These are phyloP conservation scores for Tolypocladium nubicola DNA, from an alignment of 2,329 filamentous ascomycete species.

Conservation along the genomic window DNA sequence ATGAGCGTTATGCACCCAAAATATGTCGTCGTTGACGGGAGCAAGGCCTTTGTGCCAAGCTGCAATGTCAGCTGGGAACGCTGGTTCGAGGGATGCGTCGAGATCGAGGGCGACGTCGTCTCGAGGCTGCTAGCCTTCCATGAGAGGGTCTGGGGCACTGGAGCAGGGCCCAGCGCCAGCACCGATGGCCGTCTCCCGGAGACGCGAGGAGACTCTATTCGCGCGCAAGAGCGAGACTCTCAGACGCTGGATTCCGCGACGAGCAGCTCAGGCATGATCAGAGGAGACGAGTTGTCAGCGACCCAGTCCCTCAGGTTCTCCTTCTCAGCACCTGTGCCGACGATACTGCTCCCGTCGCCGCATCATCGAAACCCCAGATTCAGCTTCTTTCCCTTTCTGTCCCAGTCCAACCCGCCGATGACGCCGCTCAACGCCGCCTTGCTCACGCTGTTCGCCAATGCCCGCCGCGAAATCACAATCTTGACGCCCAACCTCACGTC, in stretches of 20 bases:
- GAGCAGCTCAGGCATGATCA: slow-evolving; percentile 4
- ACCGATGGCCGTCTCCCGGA: background rate
- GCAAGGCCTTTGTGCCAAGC: slow-evolving; percentile 58
- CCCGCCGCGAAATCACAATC: slow-evolving; percentile 50
- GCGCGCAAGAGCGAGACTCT: background rate
- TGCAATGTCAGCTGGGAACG: slow-evolving; percentile 81
- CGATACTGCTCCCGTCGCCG: slow-evolving; percentile 62
- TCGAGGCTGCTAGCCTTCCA: slow-evolving; percentile 57
- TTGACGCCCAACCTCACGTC: slow-evolving; percentile 73
- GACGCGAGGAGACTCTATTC: background rate
- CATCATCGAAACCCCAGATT: slow-evolving; percentile 61
- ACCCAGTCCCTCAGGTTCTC: slow-evolving; percentile 17
- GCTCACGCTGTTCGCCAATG: slow-evolving; percentile 47
- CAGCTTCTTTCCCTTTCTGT: slow-evolving; percentile 45
- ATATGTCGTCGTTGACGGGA: slow-evolving; percentile 63
- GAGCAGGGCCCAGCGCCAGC: slow-evolving; percentile 3
- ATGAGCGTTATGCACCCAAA: slow-evolving; percentile 87
- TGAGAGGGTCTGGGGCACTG: slow-evolving; percentile 50
- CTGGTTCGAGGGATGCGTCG: slow-evolving; percentile 75
- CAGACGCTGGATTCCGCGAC: slow-evolving; percentile 1
- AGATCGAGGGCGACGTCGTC: slow-evolving; percentile 53
- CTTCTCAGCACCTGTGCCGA: slow-evolving; percentile 26
- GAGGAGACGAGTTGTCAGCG: slow-evolving; percentile 12
- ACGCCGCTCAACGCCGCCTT: slow-evolving; percentile 61
- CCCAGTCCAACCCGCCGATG: slow-evolving; percentile 36